Evolutionary conservation across 2,329 filamentous ascomycete species (phyloP).

Genomic region (Xenoacremonium recifei): DNA sequence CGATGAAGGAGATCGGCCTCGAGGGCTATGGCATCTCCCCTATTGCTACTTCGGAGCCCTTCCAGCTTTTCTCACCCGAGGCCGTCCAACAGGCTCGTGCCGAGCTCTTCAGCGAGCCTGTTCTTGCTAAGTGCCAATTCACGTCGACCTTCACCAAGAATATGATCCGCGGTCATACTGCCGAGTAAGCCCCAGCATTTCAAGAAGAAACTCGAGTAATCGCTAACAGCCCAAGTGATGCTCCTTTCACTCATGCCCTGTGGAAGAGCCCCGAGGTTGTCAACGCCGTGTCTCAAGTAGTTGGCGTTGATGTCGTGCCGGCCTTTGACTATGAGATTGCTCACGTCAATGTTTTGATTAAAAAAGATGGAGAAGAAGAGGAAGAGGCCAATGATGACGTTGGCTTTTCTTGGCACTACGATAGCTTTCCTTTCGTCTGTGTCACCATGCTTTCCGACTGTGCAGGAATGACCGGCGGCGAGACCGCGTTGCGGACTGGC

Average conservation of each 20-base stretch:
- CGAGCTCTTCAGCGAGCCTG: slow-evolving; percentile 57
- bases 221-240: slow-evolving; percentile 37
- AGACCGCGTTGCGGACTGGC: slow-evolving; percentile 55
- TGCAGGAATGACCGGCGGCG: slow-evolving; percentile 60
- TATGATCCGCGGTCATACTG: slow-evolving; percentile 48
- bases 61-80: slow-evolving; percentile 60
- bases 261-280: slow-evolving; percentile 43
- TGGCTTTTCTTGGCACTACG: slow-evolving; percentile 61
- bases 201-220: no score
- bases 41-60: slow-evolving; percentile 63
- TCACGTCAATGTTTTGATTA: slow-evolving; percentile 52
- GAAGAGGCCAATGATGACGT: slow-evolving; percentile 31
- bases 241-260: slow-evolving; percentile 59
- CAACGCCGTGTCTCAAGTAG: slow-evolving; percentile 47
- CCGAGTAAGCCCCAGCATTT: slow-evolving; percentile 54
- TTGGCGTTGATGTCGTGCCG: slow-evolving; percentile 53
- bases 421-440: slow-evolving; percentile 65
- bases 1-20: slow-evolving; percentile 62
- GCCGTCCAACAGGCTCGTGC: slow-evolving; percentile 60
- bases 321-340: slow-evolving; percentile 54
- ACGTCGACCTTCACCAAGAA: slow-evolving; percentile 45
- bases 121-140: slow-evolving; percentile 56
- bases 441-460: slow-evolving; percentile 65
- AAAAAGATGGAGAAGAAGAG: slow-evolving; percentile 30
- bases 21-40: slow-evolving; percentile 58